phyloP scores from a whole-genome alignment of 164 flowering plant genomes.

The Umbellularia californica region DNA sequence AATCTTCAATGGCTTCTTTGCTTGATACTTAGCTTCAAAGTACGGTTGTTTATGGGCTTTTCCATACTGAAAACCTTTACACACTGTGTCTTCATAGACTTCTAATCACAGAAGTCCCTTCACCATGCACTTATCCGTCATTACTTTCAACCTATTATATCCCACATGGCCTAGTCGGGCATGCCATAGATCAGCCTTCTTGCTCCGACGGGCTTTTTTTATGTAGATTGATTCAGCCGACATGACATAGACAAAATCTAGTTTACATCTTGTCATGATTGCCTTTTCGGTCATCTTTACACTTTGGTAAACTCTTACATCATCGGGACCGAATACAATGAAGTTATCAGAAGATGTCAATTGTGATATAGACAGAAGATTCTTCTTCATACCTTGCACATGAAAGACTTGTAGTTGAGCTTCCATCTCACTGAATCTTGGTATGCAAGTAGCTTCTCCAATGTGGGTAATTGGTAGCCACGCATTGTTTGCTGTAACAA shows the following conservation, averaged over 20 bases:
- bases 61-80: not conserved
- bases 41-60: slow-evolving; percentile 1
- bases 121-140: not conserved
- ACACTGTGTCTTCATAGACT: not conserved
- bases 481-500: not conserved
- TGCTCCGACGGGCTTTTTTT: not conserved
- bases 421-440: not conserved
- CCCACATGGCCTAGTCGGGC: not conserved
- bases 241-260: too few relatives aligned
- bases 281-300: not conserved
- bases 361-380: too few relatives aligned
- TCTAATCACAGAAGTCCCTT: not conserved
- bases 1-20: not conserved
- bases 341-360: not conserved
- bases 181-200: not conserved
- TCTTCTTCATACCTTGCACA: not conserved
- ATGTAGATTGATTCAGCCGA: not conserved
- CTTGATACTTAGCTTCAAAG: not conserved
- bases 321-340: not conserved
- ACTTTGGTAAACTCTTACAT: not conserved
- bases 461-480: not conserved
- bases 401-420: not conserved
- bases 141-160: not conserved
- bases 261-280: not conserved
- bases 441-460: not conserved